Percentiles rank a stretch among this genome's conserved stretches.
phyloP scores from a whole-genome alignment of 768 basidiomycete species.

The Tricholoma furcatifolium region DNA sequence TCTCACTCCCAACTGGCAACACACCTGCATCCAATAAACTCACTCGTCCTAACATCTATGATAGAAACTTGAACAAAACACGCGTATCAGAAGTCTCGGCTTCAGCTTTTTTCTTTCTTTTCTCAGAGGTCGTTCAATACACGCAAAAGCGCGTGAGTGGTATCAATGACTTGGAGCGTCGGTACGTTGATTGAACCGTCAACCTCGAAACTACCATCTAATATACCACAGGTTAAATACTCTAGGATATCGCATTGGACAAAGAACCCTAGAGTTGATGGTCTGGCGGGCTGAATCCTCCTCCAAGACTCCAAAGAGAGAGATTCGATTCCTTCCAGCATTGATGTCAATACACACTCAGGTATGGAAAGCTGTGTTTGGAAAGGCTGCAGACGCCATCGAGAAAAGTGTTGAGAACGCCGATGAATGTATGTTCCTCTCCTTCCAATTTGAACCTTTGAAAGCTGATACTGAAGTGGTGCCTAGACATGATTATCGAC shows the following conservation, averaged over 20 bases:
- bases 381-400: slow-evolving; percentile 89
- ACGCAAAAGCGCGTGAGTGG: slow-evolving; percentile 94
- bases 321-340: slow-evolving; percentile 85
- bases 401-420: slow-evolving; percentile 96
- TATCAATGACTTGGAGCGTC: slow-evolving; percentile 92
- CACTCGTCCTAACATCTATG: slow-evolving; percentile 78
- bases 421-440: slow-evolving; percentile 76
- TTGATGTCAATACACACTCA: slow-evolving; percentile 95
- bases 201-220: not conserved
- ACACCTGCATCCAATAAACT: slow-evolving; percentile 36
- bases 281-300: slow-evolving; percentile 74
- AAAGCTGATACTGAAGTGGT: slow-evolving; percentile 9
- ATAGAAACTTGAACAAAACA: slow-evolving; percentile 86
- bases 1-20: slow-evolving; percentile 63
- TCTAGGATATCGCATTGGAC: slow-evolving; percentile 90
- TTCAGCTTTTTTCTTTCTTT: slow-evolving; percentile 85
- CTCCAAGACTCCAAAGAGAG: slow-evolving; percentile 89
- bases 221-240: slow-evolving; percentile 69
- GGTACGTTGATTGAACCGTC: slow-evolving; percentile 45
- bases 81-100: slow-evolving; percentile 81
- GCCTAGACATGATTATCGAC: slow-evolving; percentile 93
- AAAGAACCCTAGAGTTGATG: slow-evolving; percentile 84
- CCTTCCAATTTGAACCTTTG: not conserved
- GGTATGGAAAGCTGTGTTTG: slow-evolving; percentile 93
- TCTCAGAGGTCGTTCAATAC: slow-evolving; percentile 93